phyloP scores from a whole-genome alignment of 1,284 basidiomycete genomes.

The Microstroma glucosiphilum region DNA sequence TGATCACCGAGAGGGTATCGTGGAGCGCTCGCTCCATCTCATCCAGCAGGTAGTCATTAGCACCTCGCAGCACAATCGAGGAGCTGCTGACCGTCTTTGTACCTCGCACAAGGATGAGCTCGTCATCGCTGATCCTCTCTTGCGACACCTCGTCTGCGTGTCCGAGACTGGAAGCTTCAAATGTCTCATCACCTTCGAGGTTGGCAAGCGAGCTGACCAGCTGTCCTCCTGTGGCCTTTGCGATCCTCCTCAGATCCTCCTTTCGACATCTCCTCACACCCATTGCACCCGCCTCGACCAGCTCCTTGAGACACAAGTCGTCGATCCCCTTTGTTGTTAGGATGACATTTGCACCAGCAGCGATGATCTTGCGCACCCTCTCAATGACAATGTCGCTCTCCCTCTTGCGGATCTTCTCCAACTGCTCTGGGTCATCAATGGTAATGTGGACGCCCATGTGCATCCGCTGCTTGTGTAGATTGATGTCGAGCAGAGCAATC shows the following conservation, averaged over 20 bases:
- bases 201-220: constrained; percentile 90
- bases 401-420: constrained; percentile 90
- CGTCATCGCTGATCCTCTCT: constrained; percentile 96
- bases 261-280: constrained; percentile 95
- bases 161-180: constrained; percentile 83
- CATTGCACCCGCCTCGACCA: constrained; percentile 98
- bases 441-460: constrained; percentile 96
- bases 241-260: constrained; percentile 93
- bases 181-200: constrained; percentile 95
- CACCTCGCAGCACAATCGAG: constrained; percentile 88
- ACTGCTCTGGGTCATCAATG: constrained; percentile 90
- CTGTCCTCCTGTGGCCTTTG: constrained; percentile 92
- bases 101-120: constrained; percentile 92
- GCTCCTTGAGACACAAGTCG: constrained; percentile 95
- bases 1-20: constrained; percentile 90
- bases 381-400: constrained; percentile 96
- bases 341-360: constrained; percentile 91
- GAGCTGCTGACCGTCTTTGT: constrained; percentile 91
- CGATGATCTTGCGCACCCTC: constrained; percentile 90
- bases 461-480: constrained; percentile 94
- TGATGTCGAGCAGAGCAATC: constrained; percentile 97
- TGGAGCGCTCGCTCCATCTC: constrained; percentile 98
- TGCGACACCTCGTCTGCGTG: constrained; percentile 91
- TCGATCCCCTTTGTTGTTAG: constrained; percentile 99
- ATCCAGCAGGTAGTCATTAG: constrained; percentile 98